A percentile compares a stretch with the other conserved stretches of the same genome.
These are phyloP conservation scores for Amyloporia xantha DNA, from an alignment of 768 basidiomycete genomes.

Conservation along the genomic window DNA sequence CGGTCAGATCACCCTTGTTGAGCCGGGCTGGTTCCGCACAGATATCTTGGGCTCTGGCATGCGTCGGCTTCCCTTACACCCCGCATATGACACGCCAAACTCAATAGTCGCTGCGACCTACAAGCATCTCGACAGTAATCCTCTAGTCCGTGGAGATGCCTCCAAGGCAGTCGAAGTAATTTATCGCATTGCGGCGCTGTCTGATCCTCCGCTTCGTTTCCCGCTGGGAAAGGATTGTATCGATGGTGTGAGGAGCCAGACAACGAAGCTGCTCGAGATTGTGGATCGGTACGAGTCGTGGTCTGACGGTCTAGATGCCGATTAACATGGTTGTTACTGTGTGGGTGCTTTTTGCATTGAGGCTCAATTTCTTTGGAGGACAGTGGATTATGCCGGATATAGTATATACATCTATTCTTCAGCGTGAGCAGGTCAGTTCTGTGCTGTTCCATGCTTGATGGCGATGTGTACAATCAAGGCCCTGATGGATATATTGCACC, in stretches of 20 bases:
- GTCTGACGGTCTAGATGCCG: conserved; percentile 10
- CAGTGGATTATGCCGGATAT: no score
- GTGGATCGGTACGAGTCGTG: conserved; percentile 10
- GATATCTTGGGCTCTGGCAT: neutral
- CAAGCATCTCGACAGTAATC: neutral
- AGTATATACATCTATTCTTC: no score
- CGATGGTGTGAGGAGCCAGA: neutral
- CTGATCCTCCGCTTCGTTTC: conserved; percentile 15
- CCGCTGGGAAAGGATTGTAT: conserved; percentile 13
- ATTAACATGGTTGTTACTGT: no score
- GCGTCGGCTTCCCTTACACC: conserved; percentile 2
- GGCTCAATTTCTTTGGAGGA: no score
- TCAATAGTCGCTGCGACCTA: neutral
- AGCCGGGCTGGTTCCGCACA: conserved; percentile 16
- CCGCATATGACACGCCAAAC: conserved; percentile 12
- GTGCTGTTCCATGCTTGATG: no score
- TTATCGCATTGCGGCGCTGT: conserved; percentile 11
- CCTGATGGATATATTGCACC: no score
- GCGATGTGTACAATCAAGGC: no score
- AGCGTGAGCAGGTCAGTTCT: no score
- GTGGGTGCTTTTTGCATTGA: no score
- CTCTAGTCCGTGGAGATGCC: conserved; percentile 11
- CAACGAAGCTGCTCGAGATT: conserved; percentile 3
- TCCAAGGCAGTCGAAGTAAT: conserved; percentile 15
- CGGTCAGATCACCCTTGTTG: conserved; percentile 14